Percentiles rank a stretch among this genome's conserved stretches.
phyloP scores from a whole-genome alignment of 306 rosid species.

The Spatholobus suberectus region DNA sequence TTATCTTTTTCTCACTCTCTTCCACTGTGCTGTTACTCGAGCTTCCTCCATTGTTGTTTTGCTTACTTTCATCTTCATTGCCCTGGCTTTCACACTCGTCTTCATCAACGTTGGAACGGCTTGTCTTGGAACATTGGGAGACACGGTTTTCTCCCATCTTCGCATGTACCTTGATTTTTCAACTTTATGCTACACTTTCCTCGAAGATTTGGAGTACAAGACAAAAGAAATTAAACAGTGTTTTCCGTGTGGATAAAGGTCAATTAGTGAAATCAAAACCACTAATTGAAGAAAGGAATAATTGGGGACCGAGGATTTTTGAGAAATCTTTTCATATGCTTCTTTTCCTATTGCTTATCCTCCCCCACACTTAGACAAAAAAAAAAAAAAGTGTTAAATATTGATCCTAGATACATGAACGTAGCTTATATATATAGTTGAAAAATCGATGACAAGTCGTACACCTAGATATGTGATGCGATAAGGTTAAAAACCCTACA shows the following conservation, averaged over 20 bases:
- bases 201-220: too few species aligned
- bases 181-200: constrained; percentile 16
- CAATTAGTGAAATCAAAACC: neutral
- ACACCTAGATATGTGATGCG: constrained; percentile 1
- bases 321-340: constrained; percentile 23
- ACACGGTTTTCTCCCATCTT: constrained; percentile 49
- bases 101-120: constrained; percentile 43
- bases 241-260: neutral
- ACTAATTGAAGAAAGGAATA: neutral
- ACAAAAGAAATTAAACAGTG: too few species aligned
- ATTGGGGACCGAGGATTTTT: neutral
- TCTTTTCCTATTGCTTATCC: constrained; percentile 21
- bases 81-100: constrained; percentile 44
- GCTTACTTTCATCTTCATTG: constrained; percentile 43
- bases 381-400: constrained; percentile 1
- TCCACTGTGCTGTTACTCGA: constrained; percentile 84
- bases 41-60: constrained; percentile 51
- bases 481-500: constrained; percentile 12
- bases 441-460: constrained; percentile 5
- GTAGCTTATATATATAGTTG: neutral
- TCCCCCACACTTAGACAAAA: constrained; percentile 28
- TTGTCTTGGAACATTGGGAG: constrained; percentile 61
- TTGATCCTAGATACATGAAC: constrained; percentile 23
- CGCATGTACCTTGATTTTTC: neutral
- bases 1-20: constrained; percentile 58